These are phyloP conservation scores for Wickerhamomyces pijperi DNA, from an alignment of 805 yeast genomes.

Conservation along the genomic window DNA sequence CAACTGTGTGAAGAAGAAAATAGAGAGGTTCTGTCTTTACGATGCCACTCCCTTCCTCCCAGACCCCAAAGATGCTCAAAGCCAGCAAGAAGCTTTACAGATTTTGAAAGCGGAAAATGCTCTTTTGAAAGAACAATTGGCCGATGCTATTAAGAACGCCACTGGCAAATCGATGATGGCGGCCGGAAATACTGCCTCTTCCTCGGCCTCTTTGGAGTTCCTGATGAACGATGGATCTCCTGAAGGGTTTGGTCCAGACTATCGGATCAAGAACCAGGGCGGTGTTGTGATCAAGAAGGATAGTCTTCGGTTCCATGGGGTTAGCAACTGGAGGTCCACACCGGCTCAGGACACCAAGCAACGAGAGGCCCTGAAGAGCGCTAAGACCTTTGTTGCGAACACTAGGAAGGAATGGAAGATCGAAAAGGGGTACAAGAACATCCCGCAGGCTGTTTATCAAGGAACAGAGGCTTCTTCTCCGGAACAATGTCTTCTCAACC, in stretches of 20 bases:
- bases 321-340: constrained; percentile 14
- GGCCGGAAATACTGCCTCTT: not conserved
- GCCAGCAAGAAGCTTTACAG: constrained; percentile 6
- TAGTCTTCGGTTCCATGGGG: constrained; percentile 11
- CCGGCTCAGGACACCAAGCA: constrained; percentile 1
- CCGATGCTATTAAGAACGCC: constrained; percentile 2
- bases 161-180: not conserved
- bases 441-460: constrained; percentile 4
- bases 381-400: constrained; percentile 8
- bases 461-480: constrained; percentile 6
- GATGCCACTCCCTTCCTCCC: constrained; percentile 20
- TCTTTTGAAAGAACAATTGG: constrained; percentile 9
- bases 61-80: constrained; percentile 10
- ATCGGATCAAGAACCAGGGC: not conserved
- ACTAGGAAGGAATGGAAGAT: constrained; percentile 14
- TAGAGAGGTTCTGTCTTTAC: constrained; percentile 15
- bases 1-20: constrained; percentile 12
- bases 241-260: not conserved
- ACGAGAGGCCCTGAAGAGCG: constrained; percentile 6
- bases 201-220: not conserved
- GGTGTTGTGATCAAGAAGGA: constrained; percentile 2
- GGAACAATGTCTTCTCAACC: constrained; percentile 4
- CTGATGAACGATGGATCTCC: not conserved
- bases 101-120: constrained; percentile 11
- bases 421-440: constrained; percentile 6